A percentile compares a stretch with the other conserved stretches of the same genome.
phyloP scores from a whole-genome alignment of 2,329 filamentous ascomycete genomes.

The Plenodomus biglobosus region DNA sequence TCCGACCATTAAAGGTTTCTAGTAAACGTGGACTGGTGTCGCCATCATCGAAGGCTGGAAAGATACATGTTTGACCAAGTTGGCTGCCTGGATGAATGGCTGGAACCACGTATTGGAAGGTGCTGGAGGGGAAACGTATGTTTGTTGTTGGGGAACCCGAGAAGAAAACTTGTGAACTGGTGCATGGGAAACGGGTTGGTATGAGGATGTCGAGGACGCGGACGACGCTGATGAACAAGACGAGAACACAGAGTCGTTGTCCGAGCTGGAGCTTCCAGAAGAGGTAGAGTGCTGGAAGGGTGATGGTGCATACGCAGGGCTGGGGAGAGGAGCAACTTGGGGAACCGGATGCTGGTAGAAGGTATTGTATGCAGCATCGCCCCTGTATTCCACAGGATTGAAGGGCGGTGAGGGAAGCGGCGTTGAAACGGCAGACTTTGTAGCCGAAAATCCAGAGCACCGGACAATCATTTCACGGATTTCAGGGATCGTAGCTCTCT shows the following conservation, averaged over 20 bases:
- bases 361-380: conserved; percentile 32
- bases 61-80: conserved; percentile 46
- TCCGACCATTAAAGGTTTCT: conserved; percentile 9
- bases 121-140: conserved; percentile 43
- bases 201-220: conserved; percentile 41
- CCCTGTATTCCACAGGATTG: conserved; percentile 43
- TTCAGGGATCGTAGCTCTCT: conserved; percentile 79
- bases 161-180: conserved; percentile 32
- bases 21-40: conserved; percentile 43
- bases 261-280: conserved; percentile 44
- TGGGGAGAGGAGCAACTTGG: conserved; percentile 36
- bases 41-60: conserved; percentile 45
- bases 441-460: conserved; percentile 72
- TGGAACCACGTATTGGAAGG: conserved; percentile 44
- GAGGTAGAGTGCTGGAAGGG: conserved; percentile 38
- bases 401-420: conserved; percentile 50
- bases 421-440: conserved; percentile 46
- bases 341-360: conserved; percentile 34
- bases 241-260: conserved; percentile 46
- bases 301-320: conserved; percentile 33
- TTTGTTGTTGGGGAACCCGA: conserved; percentile 31
- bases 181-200: conserved; percentile 32
- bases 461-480: conserved; percentile 74
- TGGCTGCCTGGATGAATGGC: conserved; percentile 45
- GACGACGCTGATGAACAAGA: conserved; percentile 43